A percentile compares a stretch with the other conserved stretches of the same genome.
Conservation (phyloP, 2,329 filamentous ascomycete genomes). For the Penicillium palitans region DNA sequence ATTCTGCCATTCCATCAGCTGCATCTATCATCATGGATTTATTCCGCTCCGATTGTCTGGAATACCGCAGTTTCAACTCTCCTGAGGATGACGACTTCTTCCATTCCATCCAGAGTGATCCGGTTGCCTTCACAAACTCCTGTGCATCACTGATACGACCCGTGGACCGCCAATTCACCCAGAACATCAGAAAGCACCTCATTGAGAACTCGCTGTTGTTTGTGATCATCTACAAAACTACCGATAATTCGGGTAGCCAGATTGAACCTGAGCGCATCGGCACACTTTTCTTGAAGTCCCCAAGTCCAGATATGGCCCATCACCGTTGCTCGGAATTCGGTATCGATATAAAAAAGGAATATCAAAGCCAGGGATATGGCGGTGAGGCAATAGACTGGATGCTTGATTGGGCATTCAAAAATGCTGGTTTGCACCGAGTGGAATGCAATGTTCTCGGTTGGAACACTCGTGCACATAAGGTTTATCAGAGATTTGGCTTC, state of each 20-base stretch:
- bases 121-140: neutral
- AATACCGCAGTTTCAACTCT: neutral
- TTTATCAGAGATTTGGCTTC: neutral
- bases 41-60: neutral
- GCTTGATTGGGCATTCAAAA: neutral
- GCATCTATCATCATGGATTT: neutral
- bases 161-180: neutral
- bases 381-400: neutral
- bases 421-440: neutral
- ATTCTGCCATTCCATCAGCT: neutral
- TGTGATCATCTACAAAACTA: neutral
- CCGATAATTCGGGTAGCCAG: neutral
- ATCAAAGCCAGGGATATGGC: neutral
- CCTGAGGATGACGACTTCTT: neutral
- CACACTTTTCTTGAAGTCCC: neutral
- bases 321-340: neutral
- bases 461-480: neutral
- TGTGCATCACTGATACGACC: neutral
- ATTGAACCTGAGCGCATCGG: neutral
- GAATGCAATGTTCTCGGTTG: neutral
- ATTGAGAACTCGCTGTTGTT: neutral
- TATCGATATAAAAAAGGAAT: neutral
- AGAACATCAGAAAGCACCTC: neutral
- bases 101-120: neutral
- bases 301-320: neutral